Evolutionary conservation across 495 filamentous ascomycete species (phyloP), one percentile per base, ranked within the genome.

Genomic region (Neurospora sp.): DNA sequence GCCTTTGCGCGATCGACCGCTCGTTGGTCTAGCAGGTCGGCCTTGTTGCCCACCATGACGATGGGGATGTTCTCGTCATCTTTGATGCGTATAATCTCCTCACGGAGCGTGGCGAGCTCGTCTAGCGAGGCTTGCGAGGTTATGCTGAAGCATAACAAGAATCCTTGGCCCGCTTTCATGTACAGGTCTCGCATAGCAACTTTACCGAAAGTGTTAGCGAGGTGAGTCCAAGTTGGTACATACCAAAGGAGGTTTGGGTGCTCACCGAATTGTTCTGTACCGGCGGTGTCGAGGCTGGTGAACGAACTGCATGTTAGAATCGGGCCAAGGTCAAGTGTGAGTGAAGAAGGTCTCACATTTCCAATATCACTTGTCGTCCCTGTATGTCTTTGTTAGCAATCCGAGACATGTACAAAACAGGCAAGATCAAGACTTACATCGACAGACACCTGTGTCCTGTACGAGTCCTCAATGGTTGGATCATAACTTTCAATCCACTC

Each of bases 401-500:
- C 27, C 12, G 16, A 1, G 4, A 40, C 31, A 18, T 31, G 3
- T 20, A 39, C 69, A 71, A 65, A 38, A 12, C 31, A 12, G 37
- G 20, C 18, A 59, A 59, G 69, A 38, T 12, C 27, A 59, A 59
- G 31, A 89, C 88, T 82, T 83, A 98, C 95, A 88, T 98, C 96
- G 73, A 99, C 94, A 75, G 95, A 90, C 48, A 97, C 91, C 76
- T 95, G 92, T 78, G 97, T 98, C 68, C 94, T 87, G 82, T 98
- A 99, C 59, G 96, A 97, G 83, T 99, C 94, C 72, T 97, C 94
- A 76, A 97, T 97, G 6, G 94, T 99, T 4, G 96, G 96, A 82
- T 99, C 96, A 83, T 99, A 99, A 81, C 92, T 94, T 83, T 99
- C 96, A 79, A 99, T 97, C 94, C 96, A 99, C 65, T 97, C 93